Conservation (phyloP, 306 rosid species). For the Quercus glauca region DNA sequence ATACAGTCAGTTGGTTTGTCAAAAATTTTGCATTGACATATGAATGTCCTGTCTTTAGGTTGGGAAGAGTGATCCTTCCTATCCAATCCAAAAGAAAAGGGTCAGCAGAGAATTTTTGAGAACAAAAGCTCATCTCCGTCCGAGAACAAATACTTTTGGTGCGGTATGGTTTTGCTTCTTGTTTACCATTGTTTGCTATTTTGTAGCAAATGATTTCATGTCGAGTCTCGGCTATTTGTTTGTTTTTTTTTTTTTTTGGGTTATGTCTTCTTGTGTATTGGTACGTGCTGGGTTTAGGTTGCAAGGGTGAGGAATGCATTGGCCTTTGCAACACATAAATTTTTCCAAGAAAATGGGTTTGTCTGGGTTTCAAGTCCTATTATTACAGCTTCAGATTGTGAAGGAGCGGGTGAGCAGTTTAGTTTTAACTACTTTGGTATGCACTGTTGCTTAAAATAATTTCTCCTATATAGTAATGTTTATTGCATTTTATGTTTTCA, state of each 20-base stretch:
- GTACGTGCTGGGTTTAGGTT: conserved; percentile 50
- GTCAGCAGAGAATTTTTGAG: conserved; percentile 88
- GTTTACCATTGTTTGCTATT: conserved; percentile 5
- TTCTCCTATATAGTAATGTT: conserved; percentile 16
- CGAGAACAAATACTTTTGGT: conserved; percentile 94
- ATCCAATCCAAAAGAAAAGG: conserved; percentile 92
- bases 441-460: conserved; percentile 23
- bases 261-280: conserved; percentile 6
- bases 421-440: conserved; percentile 94
- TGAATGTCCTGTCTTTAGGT: conserved; percentile 38
- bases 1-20: background rate
- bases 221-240: background rate
- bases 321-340: conserved; percentile 89
- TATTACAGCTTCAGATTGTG: conserved; percentile 95
- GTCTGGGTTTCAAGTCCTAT: conserved; percentile 92
- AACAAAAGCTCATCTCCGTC: conserved; percentile 93
- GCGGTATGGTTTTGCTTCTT: conserved; percentile 63
- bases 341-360: conserved; percentile 94
- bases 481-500: conserved; percentile 11
- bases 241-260: no score
- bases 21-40: background rate
- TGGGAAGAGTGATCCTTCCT: conserved; percentile 90
- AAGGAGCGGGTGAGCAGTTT: conserved; percentile 99
- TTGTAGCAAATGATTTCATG: conserved; percentile 9
- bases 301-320: conserved; percentile 92